Evolutionary conservation across 495 filamentous ascomycete species (phyloP), one percentile per base, ranked within the genome.

Genomic region (Penicillium paxilli): DNA sequence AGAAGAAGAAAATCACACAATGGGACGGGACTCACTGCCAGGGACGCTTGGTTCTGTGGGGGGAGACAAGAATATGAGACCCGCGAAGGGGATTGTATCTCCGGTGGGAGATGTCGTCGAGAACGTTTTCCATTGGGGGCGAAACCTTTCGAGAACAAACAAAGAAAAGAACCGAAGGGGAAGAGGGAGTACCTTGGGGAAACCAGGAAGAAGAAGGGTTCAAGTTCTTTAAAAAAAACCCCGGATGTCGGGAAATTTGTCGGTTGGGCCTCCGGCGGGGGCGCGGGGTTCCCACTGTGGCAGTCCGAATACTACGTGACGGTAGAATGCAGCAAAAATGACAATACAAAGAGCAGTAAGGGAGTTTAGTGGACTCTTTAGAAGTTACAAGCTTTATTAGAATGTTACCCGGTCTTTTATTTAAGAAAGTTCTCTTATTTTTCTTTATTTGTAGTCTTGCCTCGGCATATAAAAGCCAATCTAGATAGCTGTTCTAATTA

Each of bases 101-200:
- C 57, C 95, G 80, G 68, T 99, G 94, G 25, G 94, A 97, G 63
- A 99, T 97, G 67, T 98, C 92, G 77, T 99, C 83, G 19, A 99
- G 88, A 41, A 99, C 88, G 47, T 73, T 79, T 58, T 85, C 82
- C 85, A 88, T 87, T 41, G 47, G 63, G 51, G 41, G 6, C 8
- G 41, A 25, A 8, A 33, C 28, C 11, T 23, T n/a, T n/a, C n/a
- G n/a, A n/a, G n/a, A n/a, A 1, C 8, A 14, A 20, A 10, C 30
- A 12, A 4, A 14, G 10, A 32, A 32, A 32, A 32, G 3, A 7
- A 32, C 10, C 11, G 33, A 16, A 19, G 17, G 2, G n/a, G 17
- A 38, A 19, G 16, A 38, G 16, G n/a, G 35, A 57, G 59, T 28
- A 59, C 42, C 44, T 52, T 58, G 53, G 38, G 49, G 40, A 38